Percentiles rank a stretch among this genome's conserved stretches.
These are phyloP conservation scores for Aspergillus terreus DNA, from an alignment of 2,329 filamentous ascomycete species.

Conservation along the genomic window DNA sequence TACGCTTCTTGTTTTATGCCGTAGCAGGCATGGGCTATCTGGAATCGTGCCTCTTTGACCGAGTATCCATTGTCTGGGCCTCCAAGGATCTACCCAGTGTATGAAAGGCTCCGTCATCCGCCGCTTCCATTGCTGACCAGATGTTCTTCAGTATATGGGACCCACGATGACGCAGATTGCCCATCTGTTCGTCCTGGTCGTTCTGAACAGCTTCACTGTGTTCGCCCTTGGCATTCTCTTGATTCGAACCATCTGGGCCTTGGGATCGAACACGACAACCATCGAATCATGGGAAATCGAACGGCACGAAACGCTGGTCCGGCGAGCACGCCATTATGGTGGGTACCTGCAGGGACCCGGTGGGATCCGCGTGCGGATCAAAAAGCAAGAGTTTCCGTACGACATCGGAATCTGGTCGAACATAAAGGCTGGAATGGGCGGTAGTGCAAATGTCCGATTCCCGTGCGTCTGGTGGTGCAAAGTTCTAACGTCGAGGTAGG, in stretches of 20 bases:
- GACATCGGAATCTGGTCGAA: slow-evolving; percentile 62
- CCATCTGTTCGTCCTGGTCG: slow-evolving; percentile 53
- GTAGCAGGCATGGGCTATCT: slow-evolving; percentile 56
- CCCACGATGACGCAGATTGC: slow-evolving; percentile 50
- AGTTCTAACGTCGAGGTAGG: slow-evolving; percentile 16
- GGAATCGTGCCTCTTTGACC: slow-evolving; percentile 51
- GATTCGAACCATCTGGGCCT: slow-evolving; percentile 51
- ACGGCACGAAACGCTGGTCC: slow-evolving; percentile 44
- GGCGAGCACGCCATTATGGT: slow-evolving; percentile 48
- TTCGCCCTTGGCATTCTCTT: slow-evolving; percentile 55
- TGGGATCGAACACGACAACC: slow-evolving; percentile 58
- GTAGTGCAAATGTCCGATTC: slow-evolving; percentile 41
- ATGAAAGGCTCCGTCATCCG: slow-evolving; percentile 20
- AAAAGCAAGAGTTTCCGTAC: slow-evolving; percentile 62
- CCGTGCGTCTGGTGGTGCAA: neutral
- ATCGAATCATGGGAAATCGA: slow-evolving; percentile 63
- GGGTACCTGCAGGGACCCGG: slow-evolving; percentile 58
- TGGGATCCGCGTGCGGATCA: slow-evolving; percentile 51
- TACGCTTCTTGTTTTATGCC: slow-evolving; percentile 60
- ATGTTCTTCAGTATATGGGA: slow-evolving; percentile 52
- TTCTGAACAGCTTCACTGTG: slow-evolving; percentile 55
- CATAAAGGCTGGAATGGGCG: slow-evolving; percentile 58
- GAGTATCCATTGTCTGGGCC: slow-evolving; percentile 52
- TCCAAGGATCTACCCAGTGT: slow-evolving; percentile 56
- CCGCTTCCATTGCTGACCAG: neutral